Evolutionary conservation across 352 stramenopile species (phyloP).

Genomic region (Pythium scleroteichum): DNA sequence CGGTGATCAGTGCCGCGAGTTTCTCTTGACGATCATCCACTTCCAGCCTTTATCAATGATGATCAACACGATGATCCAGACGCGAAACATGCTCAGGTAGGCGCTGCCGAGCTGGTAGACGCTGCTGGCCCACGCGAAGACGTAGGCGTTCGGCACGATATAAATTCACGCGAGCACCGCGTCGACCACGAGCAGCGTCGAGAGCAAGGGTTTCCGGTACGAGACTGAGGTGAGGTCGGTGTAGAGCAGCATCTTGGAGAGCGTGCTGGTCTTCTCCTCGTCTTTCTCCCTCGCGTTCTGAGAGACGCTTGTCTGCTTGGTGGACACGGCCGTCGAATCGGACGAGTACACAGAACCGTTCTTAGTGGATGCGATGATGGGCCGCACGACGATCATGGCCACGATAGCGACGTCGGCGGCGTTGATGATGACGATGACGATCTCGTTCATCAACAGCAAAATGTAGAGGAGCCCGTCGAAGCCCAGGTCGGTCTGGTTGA

Average conservation of each 20-base stretch:
- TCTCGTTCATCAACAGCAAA: conserved; percentile 22
- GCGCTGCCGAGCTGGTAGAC: conserved; percentile 27
- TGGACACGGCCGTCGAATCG: neutral
- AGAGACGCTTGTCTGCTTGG: too few species aligned
- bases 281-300: conserved; percentile 17
- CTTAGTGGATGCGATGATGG: conserved; percentile 5
- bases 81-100: conserved; percentile 30
- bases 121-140: conserved; percentile 29
- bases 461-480: conserved; percentile 30
- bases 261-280: conserved; percentile 10
- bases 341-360: conserved; percentile 13
- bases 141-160: conserved; percentile 28
- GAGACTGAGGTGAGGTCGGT: conserved; percentile 30
- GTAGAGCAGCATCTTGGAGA: conserved; percentile 30
- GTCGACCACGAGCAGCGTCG: conserved; percentile 22
- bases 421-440: conserved; percentile 29
- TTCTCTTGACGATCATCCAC: conserved; percentile 20
- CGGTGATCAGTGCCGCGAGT: conserved; percentile 25
- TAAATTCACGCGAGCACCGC: conserved; percentile 28
- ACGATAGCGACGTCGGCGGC: conserved; percentile 23
- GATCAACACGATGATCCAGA: conserved; percentile 28
- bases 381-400: conserved; percentile 24
- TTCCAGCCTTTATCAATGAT: conserved; percentile 25
- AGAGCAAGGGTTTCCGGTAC: conserved; percentile 24
- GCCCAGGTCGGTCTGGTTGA: conserved; percentile 17